A percentile compares a stretch with the other conserved stretches of the same genome.
phyloP scores from a whole-genome alignment of 2,329 filamentous ascomycete genomes.

The Lachnellula suecica region DNA sequence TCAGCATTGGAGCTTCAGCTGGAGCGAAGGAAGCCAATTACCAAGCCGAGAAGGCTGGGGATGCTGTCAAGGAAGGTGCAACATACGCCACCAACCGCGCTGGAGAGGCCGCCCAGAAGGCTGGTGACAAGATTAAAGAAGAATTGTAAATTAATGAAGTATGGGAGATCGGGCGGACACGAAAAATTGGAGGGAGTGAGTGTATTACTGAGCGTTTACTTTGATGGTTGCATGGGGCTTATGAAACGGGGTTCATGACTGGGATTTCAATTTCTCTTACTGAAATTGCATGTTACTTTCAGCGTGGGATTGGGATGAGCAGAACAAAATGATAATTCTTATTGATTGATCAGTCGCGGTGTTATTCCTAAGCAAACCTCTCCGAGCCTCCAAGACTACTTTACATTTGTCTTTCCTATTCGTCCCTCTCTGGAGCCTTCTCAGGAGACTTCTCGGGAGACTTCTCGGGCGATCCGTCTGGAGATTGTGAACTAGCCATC shows the following conservation, averaged over 20 bases:
- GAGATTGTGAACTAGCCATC: no score
- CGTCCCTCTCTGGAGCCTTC: no score
- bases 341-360: background rate
- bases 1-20: conserved; percentile 46
- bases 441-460: no score
- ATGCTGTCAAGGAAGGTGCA: conserved; percentile 35
- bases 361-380: no score
- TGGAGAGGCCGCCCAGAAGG: conserved; percentile 36
- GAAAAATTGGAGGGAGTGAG: background rate
- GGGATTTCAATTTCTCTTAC: background rate
- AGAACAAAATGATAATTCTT: background rate
- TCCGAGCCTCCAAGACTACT: no score
- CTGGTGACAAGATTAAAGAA: conserved; percentile 32
- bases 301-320: background rate
- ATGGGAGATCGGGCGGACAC: background rate
- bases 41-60: conserved; percentile 45
- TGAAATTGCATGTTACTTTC: background rate
- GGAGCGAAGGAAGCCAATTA: conserved; percentile 41
- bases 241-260: background rate
- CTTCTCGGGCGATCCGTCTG: no score
- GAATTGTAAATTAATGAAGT: conserved; percentile 30
- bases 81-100: conserved; percentile 34
- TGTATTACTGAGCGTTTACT: background rate
- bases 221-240: background rate
- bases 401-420: no score